Evolutionary conservation across 2,329 filamentous ascomycete genomes (phyloP).

Genomic region (Cytospora chrysosperma): DNA sequence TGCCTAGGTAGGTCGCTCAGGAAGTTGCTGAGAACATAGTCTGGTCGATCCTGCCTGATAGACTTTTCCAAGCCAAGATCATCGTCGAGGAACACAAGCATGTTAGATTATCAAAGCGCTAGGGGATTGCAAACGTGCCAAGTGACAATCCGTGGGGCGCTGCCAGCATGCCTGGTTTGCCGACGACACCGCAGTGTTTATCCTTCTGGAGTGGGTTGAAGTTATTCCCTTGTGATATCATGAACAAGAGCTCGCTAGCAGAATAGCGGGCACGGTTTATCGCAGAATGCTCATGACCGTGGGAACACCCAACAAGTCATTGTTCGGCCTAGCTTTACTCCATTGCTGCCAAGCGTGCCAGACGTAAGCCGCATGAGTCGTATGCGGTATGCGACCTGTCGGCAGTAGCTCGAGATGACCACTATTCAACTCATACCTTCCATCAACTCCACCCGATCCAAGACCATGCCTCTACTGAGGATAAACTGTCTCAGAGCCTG

Average conservation of each 20-base stretch:
- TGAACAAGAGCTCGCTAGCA: neutral
- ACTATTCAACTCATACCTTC: conserved; percentile 67
- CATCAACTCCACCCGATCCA: conserved; percentile 89
- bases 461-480: conserved; percentile 79
- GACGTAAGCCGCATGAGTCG: neutral
- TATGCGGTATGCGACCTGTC: neutral
- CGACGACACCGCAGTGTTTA: neutral
- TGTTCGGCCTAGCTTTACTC: neutral
- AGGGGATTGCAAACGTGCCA: conserved; percentile 4
- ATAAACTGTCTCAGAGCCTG: conserved; percentile 81
- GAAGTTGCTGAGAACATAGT: conserved; percentile 5
- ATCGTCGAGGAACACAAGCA: conserved; percentile 7
- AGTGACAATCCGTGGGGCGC: conserved; percentile 9
- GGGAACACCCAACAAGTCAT: neutral
- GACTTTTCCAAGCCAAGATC: conserved; percentile 15
- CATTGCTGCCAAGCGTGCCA: neutral
- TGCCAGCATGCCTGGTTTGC: neutral
- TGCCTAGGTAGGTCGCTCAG: too few species aligned
- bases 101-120: conserved; percentile 10
- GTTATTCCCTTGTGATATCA: neutral
- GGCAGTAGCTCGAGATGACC: neutral
- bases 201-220: neutral
- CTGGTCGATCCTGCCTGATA: conserved; percentile 7
- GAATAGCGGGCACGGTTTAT: neutral
- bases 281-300: neutral